Evolutionary conservation across 306 rosid species (phyloP), one percentile per base, ranked within the genome.

Genomic region (Quercus variabilis): DNA sequence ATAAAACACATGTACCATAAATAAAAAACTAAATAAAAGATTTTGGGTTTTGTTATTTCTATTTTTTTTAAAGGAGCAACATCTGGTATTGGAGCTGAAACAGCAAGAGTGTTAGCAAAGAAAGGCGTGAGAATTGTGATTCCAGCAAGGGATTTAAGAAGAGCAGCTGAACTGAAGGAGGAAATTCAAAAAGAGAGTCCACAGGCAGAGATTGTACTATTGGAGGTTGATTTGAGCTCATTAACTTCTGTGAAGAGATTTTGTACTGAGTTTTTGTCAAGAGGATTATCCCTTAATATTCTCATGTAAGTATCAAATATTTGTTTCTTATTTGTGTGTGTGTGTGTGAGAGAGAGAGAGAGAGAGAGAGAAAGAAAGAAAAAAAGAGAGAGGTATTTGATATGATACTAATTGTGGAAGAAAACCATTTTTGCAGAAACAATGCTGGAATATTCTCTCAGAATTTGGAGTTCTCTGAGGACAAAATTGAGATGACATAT

Each of bases 71-170:
- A 77, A 94, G 98, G 99, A 58, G 97, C 89, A 18, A 86, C 92
- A 18, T 91, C 98, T 35, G 99, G 99, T 3, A 92, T 92, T 73
- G 99, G 99, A 84, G 96, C 91, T 73, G 99, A 95, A 84, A 95
- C 99, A 64, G 99, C 98, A 0, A 90, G 97, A 71, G 97, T 90
- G 52, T 78, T 95, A 57, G 99, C 99, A 62, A 95, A 89, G 91
- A 91, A 92, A 84, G 99, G 99, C 20, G 92, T 91, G 74, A 91
- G 92, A 74, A 86, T 95, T 25, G 99, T 95, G 83, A 83, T 95
- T 58, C 90, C 89, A 26, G 99, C 97, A 2, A 93, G 99, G 73
- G 95, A 92, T 84, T 38, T 92, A 78, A 85, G 63, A 70, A 93
- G 89, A 74, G 99, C 88, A 9, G 87, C 41, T 49, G 83, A 90